A percentile compares a stretch with the other conserved stretches of the same genome.
phyloP scores from a whole-genome alignment of 31 red algal genomes.

The Odonthalia washingtoniensis region DNA sequence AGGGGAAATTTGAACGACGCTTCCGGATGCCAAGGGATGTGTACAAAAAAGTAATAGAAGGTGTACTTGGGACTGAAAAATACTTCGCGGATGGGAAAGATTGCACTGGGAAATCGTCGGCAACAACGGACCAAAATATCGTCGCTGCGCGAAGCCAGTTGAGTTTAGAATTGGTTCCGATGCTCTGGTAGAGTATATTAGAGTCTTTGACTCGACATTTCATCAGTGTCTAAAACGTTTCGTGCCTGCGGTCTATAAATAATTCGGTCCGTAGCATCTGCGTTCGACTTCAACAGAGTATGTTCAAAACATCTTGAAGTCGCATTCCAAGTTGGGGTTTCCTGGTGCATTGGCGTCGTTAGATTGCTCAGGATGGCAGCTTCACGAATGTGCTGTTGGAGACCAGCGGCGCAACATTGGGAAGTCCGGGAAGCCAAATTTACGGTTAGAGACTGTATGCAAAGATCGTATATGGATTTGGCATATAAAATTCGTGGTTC shows the following conservation, averaged over 20 bases:
- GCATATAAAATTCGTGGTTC: conserved; percentile 19
- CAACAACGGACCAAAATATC: conserved; percentile 44
- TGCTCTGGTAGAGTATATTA: not conserved
- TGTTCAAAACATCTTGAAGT: not conserved
- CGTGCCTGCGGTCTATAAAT: not conserved
- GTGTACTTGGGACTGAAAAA: too few species aligned
- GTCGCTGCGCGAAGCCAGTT: conserved; percentile 18
- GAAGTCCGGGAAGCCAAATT: not conserved
- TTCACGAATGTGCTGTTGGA: not conserved
- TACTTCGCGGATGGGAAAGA: conserved; percentile 35
- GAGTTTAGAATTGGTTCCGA: not conserved
- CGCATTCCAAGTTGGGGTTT: not conserved
- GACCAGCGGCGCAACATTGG: not conserved
- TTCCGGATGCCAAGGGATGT: too few species aligned
- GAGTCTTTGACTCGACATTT: not conserved
- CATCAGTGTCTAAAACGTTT: not conserved
- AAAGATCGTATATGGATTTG: conserved; percentile 37
- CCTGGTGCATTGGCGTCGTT: not conserved
- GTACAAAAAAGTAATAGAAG: too few species aligned
- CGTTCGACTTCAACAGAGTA: not conserved
- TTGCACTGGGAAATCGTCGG: not conserved
- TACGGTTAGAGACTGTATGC: not conserved
- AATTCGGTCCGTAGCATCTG: not conserved
- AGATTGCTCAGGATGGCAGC: conserved; percentile 31
- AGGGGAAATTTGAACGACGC: too few species aligned